Base-by-base conservation (phyloP, 768 basidiomycete genomes). In the Mycena vitilis region DNA sequence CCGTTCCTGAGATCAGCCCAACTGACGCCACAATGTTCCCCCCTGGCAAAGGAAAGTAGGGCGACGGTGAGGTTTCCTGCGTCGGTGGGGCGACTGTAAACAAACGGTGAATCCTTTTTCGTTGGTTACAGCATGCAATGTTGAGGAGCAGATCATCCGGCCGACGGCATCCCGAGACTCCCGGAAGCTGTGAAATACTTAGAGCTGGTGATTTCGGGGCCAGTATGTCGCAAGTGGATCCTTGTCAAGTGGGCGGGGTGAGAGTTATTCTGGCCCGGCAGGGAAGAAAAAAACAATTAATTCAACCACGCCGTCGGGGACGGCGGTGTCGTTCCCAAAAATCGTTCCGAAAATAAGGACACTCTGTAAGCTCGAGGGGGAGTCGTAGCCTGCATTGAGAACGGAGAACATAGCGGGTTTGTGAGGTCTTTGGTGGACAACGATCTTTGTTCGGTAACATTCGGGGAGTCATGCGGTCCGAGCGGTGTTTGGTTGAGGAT, bases 401-500 rank as follows among this genome's bases (percentile, higher is more conserved):
- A 56, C 25, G 36, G 23, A 25, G 37, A 55, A 34, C 11, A 47
- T 20, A 57, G 8, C 16, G 5, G 23, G 22, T 62, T 62, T 57
- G 57, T 1, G 42, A 1, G 9, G 25, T 40, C 11, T 44, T 44
- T 53, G 30, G 52, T 20, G 25, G 47, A 62, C 66, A 62, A 68
- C 5, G 12, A 63, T 62, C 47, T 63, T 68, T 48, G 52, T 30
- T 23, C 52, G 53, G 61, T 34, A 34, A 22, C 12, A 11, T 23
- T 45, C 52, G 65, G 48, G 16, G 51, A 59, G 56, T 63, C 66
- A 68, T 58, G 65, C 60, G 66, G 48, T 44, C 22, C 42, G 61
- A 51, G 23, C 53, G 48, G 38, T 67, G 60, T 61, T 67, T 67
- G 60, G 37, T 54, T 20, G 20, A 20, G 10, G 5, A 20, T 4